phyloP scores from a whole-genome alignment of 306 rosid genomes.

The Inga leiocalycina region DNA sequence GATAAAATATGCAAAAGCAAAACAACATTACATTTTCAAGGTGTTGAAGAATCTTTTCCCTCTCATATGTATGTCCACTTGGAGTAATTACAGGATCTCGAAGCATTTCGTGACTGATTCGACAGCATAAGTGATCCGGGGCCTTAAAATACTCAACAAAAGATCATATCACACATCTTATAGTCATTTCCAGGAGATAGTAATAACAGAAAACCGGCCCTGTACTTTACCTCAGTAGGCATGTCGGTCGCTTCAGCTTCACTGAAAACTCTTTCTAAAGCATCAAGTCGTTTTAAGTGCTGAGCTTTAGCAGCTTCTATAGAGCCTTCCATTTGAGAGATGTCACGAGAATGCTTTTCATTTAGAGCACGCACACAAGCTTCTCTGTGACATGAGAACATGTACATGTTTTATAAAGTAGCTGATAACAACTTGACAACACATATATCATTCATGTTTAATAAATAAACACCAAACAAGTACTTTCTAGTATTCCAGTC shows the following conservation, averaged over 20 bases:
- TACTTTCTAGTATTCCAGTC: neutral
- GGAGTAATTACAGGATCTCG: slow-evolving; percentile 94
- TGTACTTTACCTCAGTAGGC: slow-evolving; percentile 42
- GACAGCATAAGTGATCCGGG: slow-evolving; percentile 83
- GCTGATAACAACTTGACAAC: neutral
- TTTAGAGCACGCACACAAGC: slow-evolving; percentile 43
- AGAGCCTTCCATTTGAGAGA: slow-evolving; percentile 41
- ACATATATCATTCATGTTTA: neutral
- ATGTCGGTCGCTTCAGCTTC: slow-evolving; percentile 58
- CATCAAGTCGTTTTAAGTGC: slow-evolving; percentile 52
- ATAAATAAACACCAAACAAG: neutral
- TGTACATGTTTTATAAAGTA: neutral
- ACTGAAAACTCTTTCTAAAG: slow-evolving; percentile 54
- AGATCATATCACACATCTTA: neutral
- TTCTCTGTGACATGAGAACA: slow-evolving; percentile 38
- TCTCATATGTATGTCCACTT: slow-evolving; percentile 86
- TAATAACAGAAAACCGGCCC: neutral
- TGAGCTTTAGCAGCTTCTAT: slow-evolving; percentile 48
- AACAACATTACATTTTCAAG: slow-evolving; percentile 59
- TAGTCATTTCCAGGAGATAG: neutral
- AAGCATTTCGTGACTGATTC: slow-evolving; percentile 74
- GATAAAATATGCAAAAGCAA: slow-evolving; percentile 22
- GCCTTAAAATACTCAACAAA: slow-evolving; percentile 47
- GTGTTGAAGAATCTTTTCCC: slow-evolving; percentile 80
- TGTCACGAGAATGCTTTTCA: slow-evolving; percentile 35